Evolutionary conservation across 2,329 filamentous ascomycete genomes (phyloP).

Genomic region (Alternaria infectoria): DNA sequence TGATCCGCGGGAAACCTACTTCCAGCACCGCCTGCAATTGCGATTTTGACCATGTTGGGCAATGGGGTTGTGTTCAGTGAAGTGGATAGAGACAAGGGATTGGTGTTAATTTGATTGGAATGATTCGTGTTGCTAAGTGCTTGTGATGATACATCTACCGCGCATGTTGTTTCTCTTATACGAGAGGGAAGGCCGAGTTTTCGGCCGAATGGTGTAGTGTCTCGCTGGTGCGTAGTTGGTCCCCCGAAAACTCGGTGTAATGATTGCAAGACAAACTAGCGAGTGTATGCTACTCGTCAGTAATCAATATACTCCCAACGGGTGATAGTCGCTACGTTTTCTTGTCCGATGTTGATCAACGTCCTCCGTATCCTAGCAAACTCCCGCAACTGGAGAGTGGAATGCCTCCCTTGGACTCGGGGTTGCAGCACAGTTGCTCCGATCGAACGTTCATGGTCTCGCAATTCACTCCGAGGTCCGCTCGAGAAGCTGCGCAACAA

Average conservation of each 20-base stretch:
- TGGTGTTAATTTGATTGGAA: not conserved
- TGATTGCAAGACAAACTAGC: not conserved
- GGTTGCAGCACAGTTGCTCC: not conserved
- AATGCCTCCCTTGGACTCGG: not conserved
- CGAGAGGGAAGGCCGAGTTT: not conserved
- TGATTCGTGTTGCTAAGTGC: not conserved
- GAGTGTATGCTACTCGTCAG: not conserved
- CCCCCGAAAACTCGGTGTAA: not conserved
- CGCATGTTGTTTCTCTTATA: not conserved
- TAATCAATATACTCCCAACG: not conserved
- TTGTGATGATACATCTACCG: not conserved
- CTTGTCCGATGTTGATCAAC: not conserved
- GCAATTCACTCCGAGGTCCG: not conserved
- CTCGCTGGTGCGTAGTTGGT: not conserved
- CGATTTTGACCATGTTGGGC: constrained; percentile 20
- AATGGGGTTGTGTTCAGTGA: not conserved
- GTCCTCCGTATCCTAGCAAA: not conserved
- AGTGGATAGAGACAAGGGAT: not conserved
- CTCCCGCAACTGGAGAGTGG: not conserved
- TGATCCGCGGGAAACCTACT: not conserved
- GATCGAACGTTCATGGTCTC: not conserved
- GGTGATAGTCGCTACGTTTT: not conserved
- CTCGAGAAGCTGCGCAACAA: not conserved
- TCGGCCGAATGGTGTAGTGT: constrained; percentile 9
- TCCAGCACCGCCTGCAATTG: constrained; percentile 18